Evolutionary conservation across 108 stramenopile genomes (phyloP), one percentile per base, ranked within the genome.

Genomic region (Pseudonitzschia multiseries): DNA sequence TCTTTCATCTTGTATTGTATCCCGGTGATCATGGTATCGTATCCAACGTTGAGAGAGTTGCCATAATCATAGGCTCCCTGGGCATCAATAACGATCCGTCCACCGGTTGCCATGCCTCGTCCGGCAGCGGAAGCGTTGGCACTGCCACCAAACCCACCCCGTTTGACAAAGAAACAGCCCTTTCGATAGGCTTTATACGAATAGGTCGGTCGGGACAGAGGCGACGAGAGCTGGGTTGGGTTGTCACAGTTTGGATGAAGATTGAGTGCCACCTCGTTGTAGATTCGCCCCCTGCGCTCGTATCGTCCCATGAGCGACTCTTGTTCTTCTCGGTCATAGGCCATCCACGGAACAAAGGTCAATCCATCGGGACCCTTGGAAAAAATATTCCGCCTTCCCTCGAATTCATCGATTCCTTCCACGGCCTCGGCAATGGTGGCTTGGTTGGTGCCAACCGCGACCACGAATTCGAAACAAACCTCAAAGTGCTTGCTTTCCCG

Each of bases 41-140:
- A 83, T 14, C 85, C 88, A 52, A 81, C 28, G 20, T 75, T 70
- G 26, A 83, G 36, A 14, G 79, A 81, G 46, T 86, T 79, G 2
- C 85, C 88, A 69, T 82, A 66, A 18, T 89, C 85, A 8, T 70
- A 70, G 9, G 83, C 83, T 8, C 77, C 89, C 31, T 85, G 82
- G 36, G 84, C 83, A 74, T 91, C 90, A 22, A 91, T 61, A 14
- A 91, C 76, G 65, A 88, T 74, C 32, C 90, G 86, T 44, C 90
- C 90, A 42, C 77, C 68, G 15, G 84, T 79, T 10, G 77, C 79
- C 70, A 83, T 53, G 10, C 54, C 54, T 22, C 22, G 2, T 22
- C 17, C 21, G 46, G 83, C 81, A 14, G 67, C 71, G 31, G 87
- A 74, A 12, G 81, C 18, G 28, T n/a, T 72, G 4, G 21, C 29